Conservation (phyloP, 1,139 yeast genomes). For the Kodamaea suecica region DNA sequence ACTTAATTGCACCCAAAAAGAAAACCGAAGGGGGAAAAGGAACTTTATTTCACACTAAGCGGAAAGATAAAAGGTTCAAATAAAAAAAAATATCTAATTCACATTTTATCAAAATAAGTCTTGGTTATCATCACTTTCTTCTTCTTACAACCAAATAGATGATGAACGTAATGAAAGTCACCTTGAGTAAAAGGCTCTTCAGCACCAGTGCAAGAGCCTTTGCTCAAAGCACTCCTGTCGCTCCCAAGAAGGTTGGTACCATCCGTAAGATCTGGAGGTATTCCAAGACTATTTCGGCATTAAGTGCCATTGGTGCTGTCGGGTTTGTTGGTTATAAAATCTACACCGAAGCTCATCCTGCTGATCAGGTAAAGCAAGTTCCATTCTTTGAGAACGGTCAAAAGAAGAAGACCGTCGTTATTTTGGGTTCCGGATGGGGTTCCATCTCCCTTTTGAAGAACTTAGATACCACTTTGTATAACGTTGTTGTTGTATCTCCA, state of each 20-base stretch:
- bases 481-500: constrained; percentile 87
- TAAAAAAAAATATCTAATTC: too few relatives aligned
- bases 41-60: too few relatives aligned
- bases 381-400: constrained; percentile 64
- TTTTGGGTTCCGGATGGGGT: constrained; percentile 96
- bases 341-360: constrained; percentile 61
- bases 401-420: constrained; percentile 81
- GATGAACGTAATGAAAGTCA: constrained; percentile 5
- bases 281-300: constrained; percentile 26
- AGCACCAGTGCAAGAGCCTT: constrained; percentile 16
- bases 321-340: constrained; percentile 56
- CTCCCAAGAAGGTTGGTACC: constrained; percentile 16
- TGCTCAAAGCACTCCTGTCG: constrained; percentile 6
- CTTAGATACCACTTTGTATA: constrained; percentile 81
- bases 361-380: constrained; percentile 46
- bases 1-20: too few relatives aligned
- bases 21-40: background rate
- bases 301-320: constrained; percentile 33
- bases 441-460: constrained; percentile 77
- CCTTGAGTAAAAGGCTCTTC: constrained; percentile 18
- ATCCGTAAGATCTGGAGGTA: constrained; percentile 28
- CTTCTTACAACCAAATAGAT: too few relatives aligned
- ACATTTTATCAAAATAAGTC: too few relatives aligned
- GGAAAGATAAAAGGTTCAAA: background rate
- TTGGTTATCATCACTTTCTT: too few relatives aligned